Base-by-base conservation (phyloP, 495 filamentous ascomycete species). In the Tuber melanosporum region DNA sequence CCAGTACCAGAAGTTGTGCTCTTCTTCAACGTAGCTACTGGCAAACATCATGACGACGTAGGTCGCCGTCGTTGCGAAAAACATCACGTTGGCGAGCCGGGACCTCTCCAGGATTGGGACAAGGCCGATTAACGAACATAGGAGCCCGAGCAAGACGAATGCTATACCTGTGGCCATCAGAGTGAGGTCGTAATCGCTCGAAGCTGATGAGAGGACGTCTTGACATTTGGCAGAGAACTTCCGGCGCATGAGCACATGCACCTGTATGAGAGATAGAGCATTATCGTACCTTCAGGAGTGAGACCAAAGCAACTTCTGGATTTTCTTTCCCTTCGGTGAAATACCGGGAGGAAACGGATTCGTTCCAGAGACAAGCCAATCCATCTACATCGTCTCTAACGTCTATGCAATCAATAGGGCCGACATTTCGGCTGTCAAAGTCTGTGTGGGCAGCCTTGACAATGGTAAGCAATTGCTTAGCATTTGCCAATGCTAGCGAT, bases 1-100 rank as follows among this genome's bases (percentile, higher is more conserved):
- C 94, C 94, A 97, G 84, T 98, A 98, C 95, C 95, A 99, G 84
- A 97, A 97, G 78, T 98, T 92, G 41, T 98, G 95, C 83, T 99
- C 95, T 84, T 99, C 95, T 83, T 99, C 95, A 41, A 99, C 93
- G 82, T 94, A 98, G 83, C 94, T 97, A 84, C 92, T 97, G 44
- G 94, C 94, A 85, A 98, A 98, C 94, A 98, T 98, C 91, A 97
- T 94, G 45, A 88, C 83, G 15, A 91, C 89, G 83, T 97, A 97
- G 0, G 88, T 82, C 1, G 91, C 14, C 1, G 89, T 85, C 9
- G 89, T 85, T 15, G 83, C 36, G 9, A 83, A 73, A 74, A 88
- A 85, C 69, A 74, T 76, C 19, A 76, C 26, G 66, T 76, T 82
- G 42, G 75, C 78, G n/a, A 82, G 75, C 39, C 46, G 57, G 39